phyloP scores from a whole-genome alignment of 2,329 filamentous ascomycete genomes.

The Zasmidium cellare region DNA sequence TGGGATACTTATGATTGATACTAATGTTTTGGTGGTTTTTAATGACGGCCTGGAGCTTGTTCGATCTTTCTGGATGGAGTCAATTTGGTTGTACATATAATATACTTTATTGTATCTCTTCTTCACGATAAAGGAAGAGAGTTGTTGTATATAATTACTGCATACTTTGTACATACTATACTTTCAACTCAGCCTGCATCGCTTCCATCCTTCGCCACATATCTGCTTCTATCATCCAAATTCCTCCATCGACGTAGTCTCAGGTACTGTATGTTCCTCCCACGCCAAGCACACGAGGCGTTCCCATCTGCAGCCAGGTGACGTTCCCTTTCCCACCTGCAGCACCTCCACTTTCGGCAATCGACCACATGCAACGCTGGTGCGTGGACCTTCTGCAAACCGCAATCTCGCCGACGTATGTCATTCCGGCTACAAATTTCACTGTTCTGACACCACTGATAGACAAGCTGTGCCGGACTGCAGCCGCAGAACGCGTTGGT shows the following conservation, averaged over 20 bases:
- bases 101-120: neutral
- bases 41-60: conserved; percentile 1
- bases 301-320: neutral
- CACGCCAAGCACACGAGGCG: neutral
- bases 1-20: no score
- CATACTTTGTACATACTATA: conserved; percentile 7
- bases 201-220: neutral
- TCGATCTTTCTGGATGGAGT: no score
- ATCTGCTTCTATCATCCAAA: no score
- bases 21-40: no score
- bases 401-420: conserved; percentile 2
- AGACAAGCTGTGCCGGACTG: conserved; percentile 1
- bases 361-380: neutral
- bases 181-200: neutral
- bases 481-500: neutral
- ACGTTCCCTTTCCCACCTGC: neutral
- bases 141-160: conserved; percentile 2
- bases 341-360: conserved; percentile 6
- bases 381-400: neutral
- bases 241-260: no score
- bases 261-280: neutral
- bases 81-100: no score
- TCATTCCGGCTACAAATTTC: conserved; percentile 1
- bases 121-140: neutral
- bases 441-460: neutral